Evolutionary conservation across 805 yeast genomes (phyloP).

Genomic region (Candida morakotiae): DNA sequence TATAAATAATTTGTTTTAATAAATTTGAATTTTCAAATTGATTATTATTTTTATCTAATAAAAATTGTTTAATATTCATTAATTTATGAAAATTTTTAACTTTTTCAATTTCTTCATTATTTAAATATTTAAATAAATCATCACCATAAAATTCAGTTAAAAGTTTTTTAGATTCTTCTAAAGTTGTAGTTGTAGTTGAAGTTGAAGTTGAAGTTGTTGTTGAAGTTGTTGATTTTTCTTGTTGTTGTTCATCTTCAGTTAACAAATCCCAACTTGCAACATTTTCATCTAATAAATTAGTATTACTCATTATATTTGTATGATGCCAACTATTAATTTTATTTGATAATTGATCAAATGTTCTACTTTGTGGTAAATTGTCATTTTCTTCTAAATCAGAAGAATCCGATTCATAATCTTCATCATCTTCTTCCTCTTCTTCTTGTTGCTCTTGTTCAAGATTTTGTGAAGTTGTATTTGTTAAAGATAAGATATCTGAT

Average conservation of each 20-base stretch:
- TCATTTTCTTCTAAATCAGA: constrained; percentile 12
- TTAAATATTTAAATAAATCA: constrained; percentile 22
- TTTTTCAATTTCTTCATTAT: constrained; percentile 19
- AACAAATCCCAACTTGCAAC: constrained; percentile 36
- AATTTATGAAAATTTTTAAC: constrained; percentile 20
- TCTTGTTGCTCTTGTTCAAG: constrained; percentile 2
- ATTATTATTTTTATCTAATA: constrained; percentile 6
- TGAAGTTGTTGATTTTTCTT: background rate
- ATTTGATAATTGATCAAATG: constrained; percentile 10
- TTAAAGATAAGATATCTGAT: constrained; percentile 25
- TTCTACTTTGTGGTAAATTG: background rate
- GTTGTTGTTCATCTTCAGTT: constrained; percentile 12
- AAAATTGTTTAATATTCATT: constrained; percentile 9
- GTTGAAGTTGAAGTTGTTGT: no score
- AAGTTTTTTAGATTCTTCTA: constrained; percentile 11
- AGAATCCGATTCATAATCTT: constrained; percentile 5
- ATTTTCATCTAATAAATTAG: constrained; percentile 27
- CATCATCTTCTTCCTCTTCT: constrained; percentile 8
- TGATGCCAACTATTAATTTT: constrained; percentile 19
- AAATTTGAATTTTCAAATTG: background rate
- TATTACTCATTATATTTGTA: constrained; percentile 10
- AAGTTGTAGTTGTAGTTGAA: background rate
- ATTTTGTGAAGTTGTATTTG: constrained; percentile 14
- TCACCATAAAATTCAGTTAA: constrained; percentile 25
- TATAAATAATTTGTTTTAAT: constrained; percentile 8